phyloP scores from a whole-genome alignment of 768 basidiomycete species.

The Astraeus odoratus region DNA sequence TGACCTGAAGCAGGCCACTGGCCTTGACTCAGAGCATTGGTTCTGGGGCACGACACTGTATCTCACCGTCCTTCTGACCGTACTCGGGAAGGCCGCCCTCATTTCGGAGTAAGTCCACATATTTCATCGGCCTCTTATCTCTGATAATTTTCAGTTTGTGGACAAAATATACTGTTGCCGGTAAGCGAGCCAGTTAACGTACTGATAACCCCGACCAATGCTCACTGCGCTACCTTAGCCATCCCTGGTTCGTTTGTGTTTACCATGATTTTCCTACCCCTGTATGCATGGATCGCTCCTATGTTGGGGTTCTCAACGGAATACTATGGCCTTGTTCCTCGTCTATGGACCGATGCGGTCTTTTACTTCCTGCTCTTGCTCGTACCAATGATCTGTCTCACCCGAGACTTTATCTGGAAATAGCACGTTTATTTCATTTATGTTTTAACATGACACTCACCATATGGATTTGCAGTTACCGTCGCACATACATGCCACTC shows the following conservation, averaged over 20 bases:
- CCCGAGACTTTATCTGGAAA: conserved; percentile 94
- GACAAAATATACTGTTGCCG: conserved; percentile 98
- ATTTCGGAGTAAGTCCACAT: conserved; percentile 83
- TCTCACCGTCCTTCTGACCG: conserved; percentile 86
- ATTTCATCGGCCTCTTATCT: background rate
- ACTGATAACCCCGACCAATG: background rate
- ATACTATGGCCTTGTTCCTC: conserved; percentile 83
- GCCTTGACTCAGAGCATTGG: conserved; percentile 91
- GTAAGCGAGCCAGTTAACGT: conserved; percentile 39
- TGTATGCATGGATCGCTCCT: conserved; percentile 86
- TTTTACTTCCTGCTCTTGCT: conserved; percentile 88
- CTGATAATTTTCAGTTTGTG: conserved; percentile 59
- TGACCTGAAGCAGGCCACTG: conserved; percentile 74
- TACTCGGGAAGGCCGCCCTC: conserved; percentile 93
- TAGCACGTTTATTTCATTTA: conserved; percentile 47
- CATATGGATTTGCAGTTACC: conserved; percentile 53
- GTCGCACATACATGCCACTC: conserved; percentile 80
- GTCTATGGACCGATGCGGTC: conserved; percentile 80
- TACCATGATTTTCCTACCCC: conserved; percentile 91
- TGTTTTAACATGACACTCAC: conserved; percentile 4
- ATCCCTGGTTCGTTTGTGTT: conserved; percentile 97
- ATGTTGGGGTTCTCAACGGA: conserved; percentile 83
- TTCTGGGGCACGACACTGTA: conserved; percentile 99
- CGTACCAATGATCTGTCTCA: conserved; percentile 77
- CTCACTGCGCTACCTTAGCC: conserved; percentile 37